Base-by-base conservation (phyloP, 1,139 yeast genomes). In the Geotrichum restrictum region DNA sequence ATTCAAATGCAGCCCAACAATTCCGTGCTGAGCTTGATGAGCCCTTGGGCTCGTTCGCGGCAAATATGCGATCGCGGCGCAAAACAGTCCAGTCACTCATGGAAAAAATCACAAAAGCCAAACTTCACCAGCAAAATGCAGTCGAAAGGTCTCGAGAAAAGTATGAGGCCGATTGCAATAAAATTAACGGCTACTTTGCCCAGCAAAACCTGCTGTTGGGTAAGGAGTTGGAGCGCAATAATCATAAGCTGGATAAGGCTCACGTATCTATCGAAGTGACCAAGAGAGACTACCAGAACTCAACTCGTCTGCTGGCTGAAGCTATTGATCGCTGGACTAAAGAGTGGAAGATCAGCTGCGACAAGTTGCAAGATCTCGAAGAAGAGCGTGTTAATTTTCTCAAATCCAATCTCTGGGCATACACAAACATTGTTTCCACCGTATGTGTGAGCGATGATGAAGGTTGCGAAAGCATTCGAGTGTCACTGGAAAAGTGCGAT, bases 391-490 rank as follows among this genome's bases (percentile, higher is more conserved):
- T 89, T 52, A 85, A 85, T 61, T 78, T 83, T 56, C 66, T 88
- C 54, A 88, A 89, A 62, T 75, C 85, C 16, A 87, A 85, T 62
- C 69, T 94, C 58, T 94, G 96, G 84, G 85, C 83, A 43, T 91
- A 78, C 66, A 83, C 95, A 51, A 88, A 88, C 66, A 76, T 83
- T 50, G 75, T 85, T 11, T 87, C 95, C 3, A 77, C 88, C 0
- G 76, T 83, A 4, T 88, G 95, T 65, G 93, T 88, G 27, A 81
- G 81, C 48, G 85, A 84, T 60, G 96, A 88, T 63, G 86, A 82
- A 51, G 70, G 69, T n/a, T 86, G 86, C 51, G 96, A 88, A 64
- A 74, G 75, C 55, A 79, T 89, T 16, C 77, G 96, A 53, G 69
- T 81, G 7, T 70, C 79, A 1, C 75, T 88, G 56, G 96, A 91